A percentile compares a stretch with the other conserved stretches of the same genome.
phyloP scores from a whole-genome alignment of 2,329 filamentous ascomycete species.

The Fusarium mexicanum region DNA sequence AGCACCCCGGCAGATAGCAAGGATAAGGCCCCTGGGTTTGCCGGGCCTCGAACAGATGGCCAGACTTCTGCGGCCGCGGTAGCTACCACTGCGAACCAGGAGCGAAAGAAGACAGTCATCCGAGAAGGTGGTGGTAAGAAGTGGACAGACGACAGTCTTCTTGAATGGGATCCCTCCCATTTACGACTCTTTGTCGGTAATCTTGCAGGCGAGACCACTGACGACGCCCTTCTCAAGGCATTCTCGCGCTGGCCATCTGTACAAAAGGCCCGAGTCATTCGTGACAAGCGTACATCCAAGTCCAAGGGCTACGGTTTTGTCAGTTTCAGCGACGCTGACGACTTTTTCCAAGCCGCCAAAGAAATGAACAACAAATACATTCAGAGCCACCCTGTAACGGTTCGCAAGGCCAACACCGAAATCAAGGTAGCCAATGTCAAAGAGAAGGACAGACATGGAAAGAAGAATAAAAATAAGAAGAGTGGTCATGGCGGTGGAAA shows the following conservation, averaged over 20 bases:
- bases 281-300: conserved; percentile 96
- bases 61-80: conserved; percentile 50
- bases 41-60: conserved; percentile 46
- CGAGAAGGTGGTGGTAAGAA: conserved; percentile 89
- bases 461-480: conserved; percentile 52
- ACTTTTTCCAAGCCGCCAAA: conserved; percentile 94
- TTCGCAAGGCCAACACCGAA: conserved; percentile 90
- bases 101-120: conserved; percentile 86
- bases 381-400: conserved; percentile 89
- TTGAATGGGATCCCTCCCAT: conserved; percentile 96
- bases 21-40: conserved; percentile 45
- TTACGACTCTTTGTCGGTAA: conserved; percentile 97
- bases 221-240: conserved; percentile 93
- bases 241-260: conserved; percentile 89
- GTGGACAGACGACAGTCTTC: conserved; percentile 87
- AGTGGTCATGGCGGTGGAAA: conserved; percentile 44
- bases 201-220: conserved; percentile 94
- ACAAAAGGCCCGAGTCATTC: conserved; percentile 90
- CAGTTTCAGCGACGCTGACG: conserved; percentile 92
- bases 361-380: conserved; percentile 99
- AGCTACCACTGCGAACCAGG: conserved; percentile 46
- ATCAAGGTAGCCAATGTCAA: conserved; percentile 80
- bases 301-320: conserved; percentile 97
- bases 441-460: conserved; percentile 60
- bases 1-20: conserved; percentile 60